These are phyloP conservation scores for Fusarium begoniae DNA, from an alignment of 2,329 filamentous ascomycete genomes.

Conservation along the genomic window DNA sequence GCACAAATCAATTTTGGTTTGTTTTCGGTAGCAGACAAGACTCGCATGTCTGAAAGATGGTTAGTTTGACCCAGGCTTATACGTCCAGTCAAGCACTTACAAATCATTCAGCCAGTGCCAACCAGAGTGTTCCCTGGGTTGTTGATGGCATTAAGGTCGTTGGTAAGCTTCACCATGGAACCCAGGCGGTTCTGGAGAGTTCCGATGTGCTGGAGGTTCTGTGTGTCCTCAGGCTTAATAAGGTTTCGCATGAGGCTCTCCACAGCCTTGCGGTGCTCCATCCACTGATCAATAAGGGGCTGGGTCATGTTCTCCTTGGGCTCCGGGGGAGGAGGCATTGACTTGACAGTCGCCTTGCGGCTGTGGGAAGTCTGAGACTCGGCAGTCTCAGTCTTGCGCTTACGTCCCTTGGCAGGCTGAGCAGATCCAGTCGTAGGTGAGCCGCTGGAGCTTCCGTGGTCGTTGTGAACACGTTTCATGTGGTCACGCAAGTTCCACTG, in stretches of 20 bases:
- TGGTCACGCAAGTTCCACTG: conserved; percentile 97
- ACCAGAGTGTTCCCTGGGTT: conserved; percentile 41
- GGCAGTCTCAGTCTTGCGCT: conserved; percentile 64
- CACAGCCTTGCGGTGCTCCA: conserved; percentile 70
- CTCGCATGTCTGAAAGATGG: conserved; percentile 12
- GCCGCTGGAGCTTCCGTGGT: conserved; percentile 56
- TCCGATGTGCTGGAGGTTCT: conserved; percentile 63
- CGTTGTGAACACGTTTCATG: conserved; percentile 93
- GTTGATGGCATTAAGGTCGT: conserved; percentile 39
- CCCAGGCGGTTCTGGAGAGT: conserved; percentile 60
- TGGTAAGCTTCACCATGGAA: conserved; percentile 61
- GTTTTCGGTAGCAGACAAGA: conserved; percentile 41
- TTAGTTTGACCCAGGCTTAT: conserved; percentile 8
- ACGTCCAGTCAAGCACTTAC: conserved; percentile 19
- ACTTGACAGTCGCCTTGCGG: conserved; percentile 61
- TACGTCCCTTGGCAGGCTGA: conserved; percentile 59
- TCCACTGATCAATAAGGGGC: conserved; percentile 63
- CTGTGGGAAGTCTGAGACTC: conserved; percentile 51
- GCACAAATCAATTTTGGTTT: conserved; percentile 30
- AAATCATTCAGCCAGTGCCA: conserved; percentile 46
- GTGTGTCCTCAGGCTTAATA: conserved; percentile 59
- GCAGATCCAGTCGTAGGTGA: conserved; percentile 51
- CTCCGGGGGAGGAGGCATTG: conserved; percentile 45
- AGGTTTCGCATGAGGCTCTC: conserved; percentile 65
- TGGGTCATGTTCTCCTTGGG: conserved; percentile 46